These are phyloP conservation scores for Fraxinus greggii DNA, from an alignment of 305 asterid genomes.

Conservation along the genomic window DNA sequence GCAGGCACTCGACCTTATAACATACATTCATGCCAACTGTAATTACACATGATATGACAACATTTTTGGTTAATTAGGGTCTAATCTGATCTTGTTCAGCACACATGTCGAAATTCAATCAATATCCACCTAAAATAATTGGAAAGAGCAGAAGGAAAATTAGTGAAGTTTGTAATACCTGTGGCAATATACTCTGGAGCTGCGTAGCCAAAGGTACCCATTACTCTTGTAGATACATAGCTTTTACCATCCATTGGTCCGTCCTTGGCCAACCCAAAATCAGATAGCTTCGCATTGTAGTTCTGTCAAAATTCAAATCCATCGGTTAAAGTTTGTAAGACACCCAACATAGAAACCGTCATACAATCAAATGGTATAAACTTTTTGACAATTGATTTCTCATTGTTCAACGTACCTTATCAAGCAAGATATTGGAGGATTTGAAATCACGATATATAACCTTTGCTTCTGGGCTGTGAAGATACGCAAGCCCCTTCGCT, in stretches of 20 bases:
- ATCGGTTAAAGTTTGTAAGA: conserved; percentile 15
- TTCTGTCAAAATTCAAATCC: conserved; percentile 46
- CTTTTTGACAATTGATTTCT: not conserved
- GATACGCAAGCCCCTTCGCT: conserved; percentile 79
- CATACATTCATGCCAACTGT: not conserved
- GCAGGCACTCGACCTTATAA: not conserved
- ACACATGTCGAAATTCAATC: not conserved
- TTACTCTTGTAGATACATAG: conserved; percentile 76
- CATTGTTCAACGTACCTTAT: conserved; percentile 43
- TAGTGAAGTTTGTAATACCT: conserved; percentile 36
- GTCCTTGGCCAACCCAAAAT: conserved; percentile 83
- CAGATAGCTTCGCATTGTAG: conserved; percentile 79
- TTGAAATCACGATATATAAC: conserved; percentile 88
- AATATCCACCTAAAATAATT: not conserved
- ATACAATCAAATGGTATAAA: not conserved
- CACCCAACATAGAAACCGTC: not conserved
- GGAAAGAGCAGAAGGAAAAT: conserved; percentile 8
- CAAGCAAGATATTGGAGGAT: conserved; percentile 74
- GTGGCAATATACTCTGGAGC: conserved; percentile 94
- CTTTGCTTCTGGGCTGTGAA: conserved; percentile 75
- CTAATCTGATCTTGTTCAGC: not conserved
- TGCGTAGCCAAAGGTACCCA: conserved; percentile 90
- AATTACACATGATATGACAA: not conserved
- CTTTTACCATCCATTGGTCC: conserved; percentile 80
- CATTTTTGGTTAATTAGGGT: not conserved